phyloP scores from a whole-genome alignment of 2,329 filamentous ascomycete genomes.

The Malbranchea cinnamomea region DNA sequence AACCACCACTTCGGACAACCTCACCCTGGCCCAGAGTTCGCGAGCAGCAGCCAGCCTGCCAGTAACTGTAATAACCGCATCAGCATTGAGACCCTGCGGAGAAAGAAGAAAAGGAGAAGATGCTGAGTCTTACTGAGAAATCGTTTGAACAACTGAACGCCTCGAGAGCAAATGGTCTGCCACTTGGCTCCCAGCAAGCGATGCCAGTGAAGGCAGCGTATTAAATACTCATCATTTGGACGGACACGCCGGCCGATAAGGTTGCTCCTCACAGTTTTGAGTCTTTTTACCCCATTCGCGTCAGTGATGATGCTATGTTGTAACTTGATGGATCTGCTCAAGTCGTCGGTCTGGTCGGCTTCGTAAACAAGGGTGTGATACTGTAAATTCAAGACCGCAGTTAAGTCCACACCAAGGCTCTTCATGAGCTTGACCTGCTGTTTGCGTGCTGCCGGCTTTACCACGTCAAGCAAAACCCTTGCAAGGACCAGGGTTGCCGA shows the following conservation, averaged over 20 bases:
- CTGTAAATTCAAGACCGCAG: conserved; percentile 59
- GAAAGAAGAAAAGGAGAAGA: conserved; percentile 10
- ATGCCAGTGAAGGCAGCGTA: conserved; percentile 76
- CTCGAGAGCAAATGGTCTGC: conserved; percentile 52
- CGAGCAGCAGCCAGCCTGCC: conserved; percentile 39
- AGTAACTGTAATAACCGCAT: conserved; percentile 14
- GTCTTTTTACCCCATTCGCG: conserved; percentile 32
- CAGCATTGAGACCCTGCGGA: conserved; percentile 14
- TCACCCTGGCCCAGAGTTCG: conserved; percentile 36
- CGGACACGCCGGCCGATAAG: conserved; percentile 52
- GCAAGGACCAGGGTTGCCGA: conserved; percentile 58
- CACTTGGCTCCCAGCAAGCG: conserved; percentile 58
- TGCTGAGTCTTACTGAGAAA: conserved; percentile 57
- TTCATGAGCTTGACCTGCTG: conserved; percentile 60
- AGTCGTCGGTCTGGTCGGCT: conserved; percentile 20
- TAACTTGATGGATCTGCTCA: conserved; percentile 17
- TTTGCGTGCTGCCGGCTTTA: conserved; percentile 48
- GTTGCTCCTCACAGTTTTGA: conserved; percentile 51
- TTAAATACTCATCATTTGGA: conserved; percentile 53
- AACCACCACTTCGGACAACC: conserved; percentile 34
- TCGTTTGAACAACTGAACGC: conserved; percentile 62
- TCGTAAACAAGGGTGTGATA: conserved; percentile 30
- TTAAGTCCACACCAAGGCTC: conserved; percentile 56
- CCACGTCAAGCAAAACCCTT: conserved; percentile 60
- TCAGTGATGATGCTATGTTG: conserved; percentile 38